These are phyloP conservation scores for Yamadazyma membranifaciens DNA, from an alignment of 1,139 yeast species.

Conservation along the genomic window DNA sequence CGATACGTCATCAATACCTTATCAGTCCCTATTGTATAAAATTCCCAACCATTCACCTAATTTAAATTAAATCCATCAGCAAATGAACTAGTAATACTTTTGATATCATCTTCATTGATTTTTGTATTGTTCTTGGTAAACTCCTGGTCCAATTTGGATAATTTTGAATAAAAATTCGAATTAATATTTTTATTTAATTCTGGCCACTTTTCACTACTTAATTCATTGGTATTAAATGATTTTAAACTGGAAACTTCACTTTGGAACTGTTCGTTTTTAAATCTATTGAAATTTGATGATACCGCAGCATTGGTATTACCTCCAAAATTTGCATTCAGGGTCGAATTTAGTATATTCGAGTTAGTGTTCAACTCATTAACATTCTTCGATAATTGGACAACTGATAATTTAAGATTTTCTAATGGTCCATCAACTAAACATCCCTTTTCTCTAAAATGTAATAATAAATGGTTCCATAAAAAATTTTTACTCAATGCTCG, in stretches of 20 bases:
- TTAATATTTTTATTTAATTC: slow-evolving; percentile 24
- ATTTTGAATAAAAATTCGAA: slow-evolving; percentile 42
- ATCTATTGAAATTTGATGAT: background rate
- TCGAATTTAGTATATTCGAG: background rate
- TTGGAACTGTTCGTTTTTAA: background rate
- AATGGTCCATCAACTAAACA: slow-evolving; percentile 92
- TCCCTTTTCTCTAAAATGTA: slow-evolving; percentile 80
- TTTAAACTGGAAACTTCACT: slow-evolving; percentile 4
- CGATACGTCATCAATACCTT: no score
- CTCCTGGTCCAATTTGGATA: slow-evolving; percentile 29
- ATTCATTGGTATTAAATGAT: slow-evolving; percentile 10
- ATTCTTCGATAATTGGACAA: slow-evolving; percentile 49
- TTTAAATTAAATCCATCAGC: slow-evolving; percentile 37
- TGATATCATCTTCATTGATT: slow-evolving; percentile 46
- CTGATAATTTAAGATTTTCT: slow-evolving; percentile 72
- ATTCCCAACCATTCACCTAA: background rate
- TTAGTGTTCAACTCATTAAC: background rate
- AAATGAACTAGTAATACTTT: slow-evolving; percentile 46
- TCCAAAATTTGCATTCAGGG: background rate
- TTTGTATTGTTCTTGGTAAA: slow-evolving; percentile 18
- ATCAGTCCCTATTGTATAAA: background rate
- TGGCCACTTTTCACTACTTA: slow-evolving; percentile 27
- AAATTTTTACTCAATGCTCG: slow-evolving; percentile 67
- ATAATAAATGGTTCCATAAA: slow-evolving; percentile 76
- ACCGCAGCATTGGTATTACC: background rate